phyloP scores from a whole-genome alignment of 164 flowering plant genomes.

The Annona squamosa region DNA sequence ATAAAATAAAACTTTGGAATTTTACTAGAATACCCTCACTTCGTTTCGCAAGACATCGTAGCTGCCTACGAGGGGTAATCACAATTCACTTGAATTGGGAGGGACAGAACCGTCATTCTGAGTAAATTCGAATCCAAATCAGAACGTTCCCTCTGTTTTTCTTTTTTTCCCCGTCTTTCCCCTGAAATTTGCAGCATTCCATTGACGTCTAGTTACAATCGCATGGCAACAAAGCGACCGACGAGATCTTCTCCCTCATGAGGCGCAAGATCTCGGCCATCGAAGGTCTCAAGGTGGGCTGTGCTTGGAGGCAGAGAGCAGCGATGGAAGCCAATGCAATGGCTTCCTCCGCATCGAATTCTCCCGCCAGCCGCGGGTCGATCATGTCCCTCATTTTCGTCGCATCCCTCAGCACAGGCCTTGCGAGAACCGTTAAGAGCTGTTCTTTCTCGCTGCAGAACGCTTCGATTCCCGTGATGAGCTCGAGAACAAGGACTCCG shows the following conservation, averaged over 20 bases:
- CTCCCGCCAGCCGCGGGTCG: slow-evolving; percentile 39
- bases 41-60: not conserved
- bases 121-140: not conserved
- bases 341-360: slow-evolving; percentile 35
- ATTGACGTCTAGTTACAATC: not conserved
- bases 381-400: slow-evolving; percentile 31
- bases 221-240: slow-evolving; percentile 6
- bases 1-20: not conserved
- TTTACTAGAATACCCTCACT: not conserved
- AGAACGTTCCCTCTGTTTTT: not conserved
- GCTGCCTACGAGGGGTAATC: not conserved
- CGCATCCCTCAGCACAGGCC: slow-evolving; percentile 21
- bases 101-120: not conserved
- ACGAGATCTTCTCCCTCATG: slow-evolving; percentile 26
- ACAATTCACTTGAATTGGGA: not conserved
- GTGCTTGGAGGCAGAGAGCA: slow-evolving; percentile 32
- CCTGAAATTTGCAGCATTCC: not conserved
- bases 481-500: slow-evolving; percentile 63
- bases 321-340: slow-evolving; percentile 31
- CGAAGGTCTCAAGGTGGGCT: slow-evolving; percentile 50
- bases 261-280: slow-evolving; percentile 35
- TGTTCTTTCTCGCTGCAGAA: slow-evolving; percentile 33
- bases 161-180: not conserved
- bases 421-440: slow-evolving; percentile 25
- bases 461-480: slow-evolving; percentile 64